Evolutionary conservation across 768 basidiomycete genomes (phyloP), one percentile per base, ranked within the genome.

Genomic region (Calocybe indica): DNA sequence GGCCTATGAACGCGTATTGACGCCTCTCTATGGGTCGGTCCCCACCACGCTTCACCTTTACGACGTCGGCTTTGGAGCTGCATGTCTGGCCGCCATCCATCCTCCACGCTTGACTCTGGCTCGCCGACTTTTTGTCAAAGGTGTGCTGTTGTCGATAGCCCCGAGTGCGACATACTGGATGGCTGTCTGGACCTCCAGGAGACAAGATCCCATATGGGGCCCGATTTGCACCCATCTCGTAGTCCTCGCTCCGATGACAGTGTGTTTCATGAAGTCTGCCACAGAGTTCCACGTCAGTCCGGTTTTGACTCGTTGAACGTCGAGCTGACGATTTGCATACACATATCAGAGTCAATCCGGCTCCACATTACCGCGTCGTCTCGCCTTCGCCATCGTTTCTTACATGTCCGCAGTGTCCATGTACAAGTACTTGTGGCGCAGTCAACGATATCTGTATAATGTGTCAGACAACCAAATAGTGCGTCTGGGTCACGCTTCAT

Each of bases 91-190:
- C 4, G 68, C 71, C 13, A 44, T 72, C 15, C 63, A 72, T 14
- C 68, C 22, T 22, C 22, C 22, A 22, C 22, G 22, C 22, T 22
- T 22, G 22, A 43, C 42, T 34, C 35, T 43, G 29, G 31, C 79
- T 0, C 64, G 69, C 49, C 59, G 57, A 30, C 48, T 71, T n/a
- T 58, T 62, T 49, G 66, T 75, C 36, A 22, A 22, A 22, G 74
- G 70, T 13, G 46, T 68, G 7, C 58, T 71, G 29, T 59, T 80
- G 33, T 66, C 73, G 42, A 47, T 67, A 41, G 70, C 80, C 29
- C 83, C 88, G 1, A 75, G 78, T 54, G 72, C 79, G n/a, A 78
- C 79, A 5, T 86, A 88, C 55, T 87, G 80, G 78, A 64, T 78
- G 14, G 76, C 80, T 31, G 74, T 77, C 15, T 75, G 72, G 65